A percentile compares a stretch with the other conserved stretches of the same genome.
phyloP scores from a whole-genome alignment of 345 rosid genomes.

The Brassica nigra region DNA sequence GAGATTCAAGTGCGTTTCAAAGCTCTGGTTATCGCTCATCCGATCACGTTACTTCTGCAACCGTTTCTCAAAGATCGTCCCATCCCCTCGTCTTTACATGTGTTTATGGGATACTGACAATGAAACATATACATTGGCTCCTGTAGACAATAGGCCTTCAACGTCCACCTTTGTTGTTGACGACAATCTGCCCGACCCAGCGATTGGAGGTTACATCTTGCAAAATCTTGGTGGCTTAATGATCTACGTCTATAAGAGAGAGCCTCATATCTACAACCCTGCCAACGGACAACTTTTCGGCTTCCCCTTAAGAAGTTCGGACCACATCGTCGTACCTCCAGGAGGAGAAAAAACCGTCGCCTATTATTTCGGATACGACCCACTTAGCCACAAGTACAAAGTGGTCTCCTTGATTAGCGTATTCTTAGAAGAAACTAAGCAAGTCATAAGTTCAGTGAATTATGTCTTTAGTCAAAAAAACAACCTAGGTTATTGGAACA shows the following conservation, averaged over 20 bases:
- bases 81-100: not conserved
- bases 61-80: not conserved
- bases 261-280: not conserved
- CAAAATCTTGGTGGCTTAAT: not conserved
- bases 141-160: not conserved
- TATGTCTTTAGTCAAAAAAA: not conserved
- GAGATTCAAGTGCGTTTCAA: not conserved
- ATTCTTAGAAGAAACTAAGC: not conserved
- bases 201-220: not conserved
- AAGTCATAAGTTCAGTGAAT: not conserved
- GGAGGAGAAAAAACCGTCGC: not conserved
- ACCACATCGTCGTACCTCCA: not conserved
- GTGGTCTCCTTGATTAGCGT: not conserved
- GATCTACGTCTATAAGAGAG: not conserved
- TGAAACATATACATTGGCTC: not conserved
- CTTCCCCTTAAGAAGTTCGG: not conserved
- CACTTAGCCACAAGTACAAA: not conserved
- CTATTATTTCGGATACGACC: constrained; percentile 7
- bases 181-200: not conserved
- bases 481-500: not conserved
- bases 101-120: not conserved
- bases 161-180: not conserved
- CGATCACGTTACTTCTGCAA: not conserved
- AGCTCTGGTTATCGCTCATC: not conserved
- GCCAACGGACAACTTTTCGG: not conserved